Conservation (phyloP, 2,329 filamentous ascomycete species). For the Pseudogymnoascus sp. region DNA sequence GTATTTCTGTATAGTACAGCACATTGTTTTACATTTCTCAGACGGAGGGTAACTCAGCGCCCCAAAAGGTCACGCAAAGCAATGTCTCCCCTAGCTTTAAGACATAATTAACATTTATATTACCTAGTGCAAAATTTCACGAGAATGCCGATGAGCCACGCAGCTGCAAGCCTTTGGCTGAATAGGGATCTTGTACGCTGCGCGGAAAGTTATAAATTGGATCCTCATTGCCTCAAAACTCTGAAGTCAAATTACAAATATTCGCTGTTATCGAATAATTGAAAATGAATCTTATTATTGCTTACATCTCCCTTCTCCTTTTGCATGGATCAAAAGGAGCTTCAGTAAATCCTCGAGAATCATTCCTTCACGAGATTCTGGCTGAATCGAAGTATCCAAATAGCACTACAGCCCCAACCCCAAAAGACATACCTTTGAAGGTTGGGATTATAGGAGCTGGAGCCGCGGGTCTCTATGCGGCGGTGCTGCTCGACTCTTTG, state of each 20-base stretch:
- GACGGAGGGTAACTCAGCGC: neutral
- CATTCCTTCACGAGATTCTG: neutral
- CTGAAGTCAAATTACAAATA: neutral
- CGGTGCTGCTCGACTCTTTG: conserved; percentile 27
- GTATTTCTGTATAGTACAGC: neutral
- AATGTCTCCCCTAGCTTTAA: neutral
- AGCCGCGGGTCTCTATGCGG: conserved; percentile 29
- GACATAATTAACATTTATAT: neutral
- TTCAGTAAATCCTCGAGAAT: neutral
- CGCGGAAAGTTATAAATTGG: neutral
- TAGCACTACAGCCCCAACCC: neutral
- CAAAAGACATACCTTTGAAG: neutral
- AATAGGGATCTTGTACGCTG: neutral
- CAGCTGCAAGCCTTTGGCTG: neutral
- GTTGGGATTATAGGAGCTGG: conserved; percentile 32
- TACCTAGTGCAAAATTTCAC: neutral
- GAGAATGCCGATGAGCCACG: neutral
- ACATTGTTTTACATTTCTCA: neutral
- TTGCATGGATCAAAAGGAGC: neutral
- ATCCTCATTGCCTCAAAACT: neutral
- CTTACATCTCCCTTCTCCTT: neutral
- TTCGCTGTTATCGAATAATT: neutral
- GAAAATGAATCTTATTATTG: neutral
- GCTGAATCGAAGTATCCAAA: neutral
- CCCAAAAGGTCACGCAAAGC: neutral